A percentile compares a stretch with the other conserved stretches of the same genome.
Evolutionary conservation across 805 yeast genomes (phyloP).

Genomic region (Kuraishia ogatae): DNA sequence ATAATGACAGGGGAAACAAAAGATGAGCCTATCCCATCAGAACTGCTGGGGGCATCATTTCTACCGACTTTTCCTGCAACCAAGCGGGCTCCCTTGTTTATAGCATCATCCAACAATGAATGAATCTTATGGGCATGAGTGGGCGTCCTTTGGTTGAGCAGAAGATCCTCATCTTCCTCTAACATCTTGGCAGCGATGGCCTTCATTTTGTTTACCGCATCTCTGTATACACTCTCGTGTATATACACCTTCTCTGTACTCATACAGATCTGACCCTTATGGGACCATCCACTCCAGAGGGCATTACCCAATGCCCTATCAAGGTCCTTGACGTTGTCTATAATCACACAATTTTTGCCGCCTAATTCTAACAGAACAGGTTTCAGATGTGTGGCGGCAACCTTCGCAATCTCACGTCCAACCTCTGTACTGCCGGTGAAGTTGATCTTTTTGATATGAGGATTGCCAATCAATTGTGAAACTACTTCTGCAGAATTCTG

Average conservation of each 20-base stretch:
- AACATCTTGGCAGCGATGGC: conserved; percentile 9
- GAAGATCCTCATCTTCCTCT: conserved; percentile 9
- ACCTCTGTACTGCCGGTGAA: conserved; percentile 38
- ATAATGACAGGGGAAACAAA: conserved; percentile 23
- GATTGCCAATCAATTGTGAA: conserved; percentile 18
- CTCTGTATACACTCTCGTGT: conserved; percentile 25
- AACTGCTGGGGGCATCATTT: no score
- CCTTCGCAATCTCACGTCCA: conserved; percentile 26
- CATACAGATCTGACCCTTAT: conserved; percentile 43
- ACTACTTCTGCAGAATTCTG: conserved; percentile 18
- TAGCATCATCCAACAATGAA: conserved; percentile 25
- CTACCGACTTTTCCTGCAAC: conserved; percentile 14
- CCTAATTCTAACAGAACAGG: conserved; percentile 37
- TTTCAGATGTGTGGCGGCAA: conserved; percentile 28
- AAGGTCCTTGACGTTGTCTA: conserved; percentile 25
- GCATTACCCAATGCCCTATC: conserved; percentile 19
- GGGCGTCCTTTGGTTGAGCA: conserved; percentile 20
- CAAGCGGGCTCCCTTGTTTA: conserved; percentile 27
- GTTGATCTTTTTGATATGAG: conserved; percentile 26
- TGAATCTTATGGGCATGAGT: conserved; percentile 15
- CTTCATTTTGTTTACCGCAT: conserved; percentile 11
- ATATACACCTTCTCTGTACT: conserved; percentile 29
- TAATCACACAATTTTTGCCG: conserved; percentile 31
- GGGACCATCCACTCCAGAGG: conserved; percentile 29
- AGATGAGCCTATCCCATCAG: no score